Conservation (phyloP, 139 green algal species). For the Eudorina sp. region DNA sequence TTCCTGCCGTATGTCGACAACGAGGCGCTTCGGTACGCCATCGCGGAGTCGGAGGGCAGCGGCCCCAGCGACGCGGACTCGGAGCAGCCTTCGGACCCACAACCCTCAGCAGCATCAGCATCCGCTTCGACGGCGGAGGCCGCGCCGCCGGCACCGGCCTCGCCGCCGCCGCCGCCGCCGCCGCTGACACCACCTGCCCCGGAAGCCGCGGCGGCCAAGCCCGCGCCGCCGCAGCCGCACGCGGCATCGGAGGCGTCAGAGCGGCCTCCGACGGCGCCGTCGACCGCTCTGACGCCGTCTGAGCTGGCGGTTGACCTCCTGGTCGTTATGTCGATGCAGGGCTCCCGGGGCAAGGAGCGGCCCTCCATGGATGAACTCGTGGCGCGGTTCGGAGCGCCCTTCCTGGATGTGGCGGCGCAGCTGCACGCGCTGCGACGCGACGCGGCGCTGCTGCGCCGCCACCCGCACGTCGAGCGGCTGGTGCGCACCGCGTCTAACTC, state of each 20-base stretch:
- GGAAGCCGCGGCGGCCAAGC: not conserved
- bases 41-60: not conserved
- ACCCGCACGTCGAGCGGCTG: conserved; percentile 10
- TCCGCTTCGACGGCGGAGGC: not conserved
- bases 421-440: not conserved
- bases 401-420: conserved; percentile 4
- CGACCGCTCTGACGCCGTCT: not conserved
- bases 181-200: not conserved
- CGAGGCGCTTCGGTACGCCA: not conserved
- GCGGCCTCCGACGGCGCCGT: not conserved
- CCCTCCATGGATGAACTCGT: not conserved
- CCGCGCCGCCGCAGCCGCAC: not conserved
- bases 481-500: not conserved
- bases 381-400: not conserved
- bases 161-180: not conserved
- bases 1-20: not conserved
- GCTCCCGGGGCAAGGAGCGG: not conserved
- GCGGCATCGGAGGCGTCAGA: not conserved
- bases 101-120: no score
- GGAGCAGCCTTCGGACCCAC: no score
- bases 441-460: not conserved
- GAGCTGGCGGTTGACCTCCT: conserved; percentile 33
- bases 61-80: no score
- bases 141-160: not conserved
- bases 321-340: conserved; percentile 6